Percentiles rank a stretch among this genome's conserved stretches.
phyloP scores from a whole-genome alignment of 2,329 filamentous ascomycete species.

The Arthroderma sp. region DNA sequence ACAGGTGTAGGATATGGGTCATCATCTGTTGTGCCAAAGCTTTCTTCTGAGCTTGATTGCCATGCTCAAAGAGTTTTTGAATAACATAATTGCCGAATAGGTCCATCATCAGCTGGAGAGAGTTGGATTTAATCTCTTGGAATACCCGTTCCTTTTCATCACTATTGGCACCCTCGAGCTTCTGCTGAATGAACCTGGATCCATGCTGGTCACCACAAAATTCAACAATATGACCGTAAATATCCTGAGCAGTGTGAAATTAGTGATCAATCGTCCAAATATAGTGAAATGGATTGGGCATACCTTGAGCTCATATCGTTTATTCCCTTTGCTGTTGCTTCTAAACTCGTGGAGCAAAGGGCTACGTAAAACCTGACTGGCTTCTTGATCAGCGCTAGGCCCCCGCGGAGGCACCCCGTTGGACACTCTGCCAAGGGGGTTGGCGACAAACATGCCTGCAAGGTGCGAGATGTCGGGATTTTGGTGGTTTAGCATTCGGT shows the following conservation, averaged over 20 bases:
- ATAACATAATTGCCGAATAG: constrained; percentile 98
- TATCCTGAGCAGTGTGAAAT: constrained; percentile 41
- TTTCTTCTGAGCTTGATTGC: constrained; percentile 86
- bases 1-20: constrained; percentile 65
- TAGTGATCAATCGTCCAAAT: not conserved
- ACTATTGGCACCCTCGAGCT: constrained; percentile 82
- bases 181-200: constrained; percentile 88
- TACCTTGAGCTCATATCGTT: constrained; percentile 67
- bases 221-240: constrained; percentile 76
- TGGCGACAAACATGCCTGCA: too few relatives aligned
- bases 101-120: constrained; percentile 82
- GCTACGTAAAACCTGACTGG: constrained; percentile 52
- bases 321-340: constrained; percentile 55
- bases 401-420: too few relatives aligned
- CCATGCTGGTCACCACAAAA: constrained; percentile 94
- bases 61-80: constrained; percentile 94
- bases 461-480: too few relatives aligned
- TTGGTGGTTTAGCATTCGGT: constrained; percentile 13
- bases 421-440: too few relatives aligned
- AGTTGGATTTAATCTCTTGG: constrained; percentile 70
- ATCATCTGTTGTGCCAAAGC: constrained; percentile 76
- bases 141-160: constrained; percentile 92
- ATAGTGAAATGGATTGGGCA: not conserved
- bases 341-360: constrained; percentile 68
- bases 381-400: constrained; percentile 37